Base-by-base conservation (phyloP, 192 early-diverging fungal genomes). In the Coemansia sp. region DNA sequence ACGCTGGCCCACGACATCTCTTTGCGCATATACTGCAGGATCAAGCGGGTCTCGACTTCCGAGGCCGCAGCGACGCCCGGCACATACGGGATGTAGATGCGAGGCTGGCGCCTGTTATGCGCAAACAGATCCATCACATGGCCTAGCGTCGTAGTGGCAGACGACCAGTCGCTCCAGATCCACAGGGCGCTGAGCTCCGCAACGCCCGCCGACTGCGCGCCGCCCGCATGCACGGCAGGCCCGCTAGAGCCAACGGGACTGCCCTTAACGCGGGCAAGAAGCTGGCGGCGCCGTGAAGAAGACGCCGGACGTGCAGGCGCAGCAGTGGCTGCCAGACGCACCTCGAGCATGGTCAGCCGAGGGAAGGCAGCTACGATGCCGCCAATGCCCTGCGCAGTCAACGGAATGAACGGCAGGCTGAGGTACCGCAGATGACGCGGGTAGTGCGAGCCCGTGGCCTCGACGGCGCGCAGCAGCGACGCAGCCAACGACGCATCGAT, bases 111-210 rank as follows among this genome's bases (percentile, higher is more conserved):
- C 14, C 54, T 63, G 53, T 67, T 56, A 16, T 69, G 62, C n/a
- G 64, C 67, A 63, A 79, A 79, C 54, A 73, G 55, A 9, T 69
- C 76, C 63, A 79, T 58, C 13, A 79, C 60, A 36, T 62, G 70
- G 58, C 64, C 58, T 39, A 79, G 67, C 14, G 76, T 79, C 8
- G 67, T 70, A 0, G 76, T 70, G 1, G 76, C 76, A 3, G 76
- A 73, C 23, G 76, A 60, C 76, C 76, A 79, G 51, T 79, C 76
- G 1, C 71, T 73, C 76, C 76, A 79, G 11, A 79, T 46, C 76
- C 76, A 79, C 39, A 79, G 68, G 6, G 71, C 55, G 32, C 54
- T 60, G 52, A 79, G 76, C 64, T 73, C 76, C 5, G 71, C 71
- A 3, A 47, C 71, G 68, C 30, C 14, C 67, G 64, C 27, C 62